Evolutionary conservation across 2,329 filamentous ascomycete genomes (phyloP), one percentile per base, ranked within the genome.

Genomic region (Aspergillus proliferans): DNA sequence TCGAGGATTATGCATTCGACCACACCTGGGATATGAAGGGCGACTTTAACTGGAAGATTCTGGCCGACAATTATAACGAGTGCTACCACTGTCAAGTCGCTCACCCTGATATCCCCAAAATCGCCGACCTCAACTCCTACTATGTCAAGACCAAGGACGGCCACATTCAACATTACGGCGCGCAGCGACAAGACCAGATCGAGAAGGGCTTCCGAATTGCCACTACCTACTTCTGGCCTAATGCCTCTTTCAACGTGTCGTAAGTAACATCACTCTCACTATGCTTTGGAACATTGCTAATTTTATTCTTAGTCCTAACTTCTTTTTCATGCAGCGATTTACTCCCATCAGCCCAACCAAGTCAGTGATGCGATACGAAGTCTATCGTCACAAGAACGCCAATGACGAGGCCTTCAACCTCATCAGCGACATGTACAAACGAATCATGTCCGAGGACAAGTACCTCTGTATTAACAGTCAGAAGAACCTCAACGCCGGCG

Each of bases 11-110:
- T 59, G 60, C 67, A 22, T 82, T 82, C 54, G 77, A 82, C 54
- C 78, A 82, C 58, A 66, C 67, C 14, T 83, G 78, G 76, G 72
- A 78, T 52, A 77, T 81, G 74, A 72, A 79, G 44, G 77, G 75
- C 1, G 72, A 77, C 28, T 80, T 76, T 60, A 82, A 83, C 66
- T 83, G 80, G 80, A 83, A 83, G 67, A 77, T 78, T 18, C 62
- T 82, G 30, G 75, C 76, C 14, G 82, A 84, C 60, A 84, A 85
- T 67, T 84, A 82, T 70, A 85, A 85, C 61, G 80, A 67, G 45
- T 83, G 80, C 61, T 84, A 83, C 55, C 80, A 83, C 68, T 82
- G 79, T 69, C 73, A 75, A 49, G 77, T 75, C 0, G 74, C 78
- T 2, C 79, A 82, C 56, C 80, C 81, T 1, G 77, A 79, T 46